These are phyloP conservation scores for Mercurialis annua DNA, from an alignment of 345 rosid genomes.

Conservation along the genomic window DNA sequence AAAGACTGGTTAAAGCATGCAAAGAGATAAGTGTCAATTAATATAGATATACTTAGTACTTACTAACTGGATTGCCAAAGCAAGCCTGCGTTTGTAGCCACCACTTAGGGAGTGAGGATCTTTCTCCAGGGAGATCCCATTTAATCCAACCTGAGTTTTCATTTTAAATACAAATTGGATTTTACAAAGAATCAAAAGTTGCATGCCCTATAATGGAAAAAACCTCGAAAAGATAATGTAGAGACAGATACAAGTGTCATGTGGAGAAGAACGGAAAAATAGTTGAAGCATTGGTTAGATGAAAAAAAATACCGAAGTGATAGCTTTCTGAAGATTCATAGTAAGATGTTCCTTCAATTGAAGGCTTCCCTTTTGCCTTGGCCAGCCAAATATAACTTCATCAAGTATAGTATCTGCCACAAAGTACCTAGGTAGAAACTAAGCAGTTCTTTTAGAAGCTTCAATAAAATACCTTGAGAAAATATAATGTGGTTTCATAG, in stretches of 20 bases:
- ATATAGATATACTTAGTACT: constrained; percentile 30
- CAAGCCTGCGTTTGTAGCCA: constrained; percentile 91
- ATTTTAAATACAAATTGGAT: constrained; percentile 10
- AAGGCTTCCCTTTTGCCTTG: constrained; percentile 64
- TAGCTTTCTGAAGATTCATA: constrained; percentile 75
- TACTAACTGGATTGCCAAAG: constrained; percentile 87
- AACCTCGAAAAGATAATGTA: background rate
- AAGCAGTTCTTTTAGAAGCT: constrained; percentile 10
- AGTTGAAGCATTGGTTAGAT: constrained; percentile 10
- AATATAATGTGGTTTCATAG: background rate
- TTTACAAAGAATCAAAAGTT: constrained; percentile 1
- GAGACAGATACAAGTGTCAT: background rate
- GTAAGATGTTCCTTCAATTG: constrained; percentile 63
- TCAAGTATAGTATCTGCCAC: constrained; percentile 83
- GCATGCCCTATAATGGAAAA: background rate
- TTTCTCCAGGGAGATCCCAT: constrained; percentile 69
- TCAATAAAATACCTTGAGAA: background rate
- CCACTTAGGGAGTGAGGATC: constrained; percentile 90
- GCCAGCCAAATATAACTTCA: constrained; percentile 92
- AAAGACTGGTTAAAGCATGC: background rate
- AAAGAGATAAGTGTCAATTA: background rate
- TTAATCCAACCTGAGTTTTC: constrained; percentile 69
- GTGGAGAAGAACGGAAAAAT: background rate
- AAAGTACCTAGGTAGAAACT: constrained; percentile 56
- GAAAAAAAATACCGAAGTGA: constrained; percentile 61